phyloP scores from a whole-genome alignment of 371 early-diverging fungal species.

The Lichtheimia hyalospora region DNA sequence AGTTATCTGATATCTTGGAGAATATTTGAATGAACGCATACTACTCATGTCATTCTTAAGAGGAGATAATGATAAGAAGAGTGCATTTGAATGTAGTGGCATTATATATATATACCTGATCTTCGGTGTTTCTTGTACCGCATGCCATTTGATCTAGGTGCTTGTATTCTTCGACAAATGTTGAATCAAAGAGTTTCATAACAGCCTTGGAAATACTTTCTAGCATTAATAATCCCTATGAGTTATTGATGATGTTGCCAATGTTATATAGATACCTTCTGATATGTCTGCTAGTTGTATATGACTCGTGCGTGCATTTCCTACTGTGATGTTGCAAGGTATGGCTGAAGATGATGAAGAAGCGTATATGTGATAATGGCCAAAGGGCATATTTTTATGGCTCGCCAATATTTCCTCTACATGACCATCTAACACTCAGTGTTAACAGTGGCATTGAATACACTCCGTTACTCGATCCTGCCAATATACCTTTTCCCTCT shows the following conservation, averaged over 20 bases:
- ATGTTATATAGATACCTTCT: background rate
- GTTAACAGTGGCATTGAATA: background rate
- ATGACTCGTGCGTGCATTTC: slow-evolving; percentile 23
- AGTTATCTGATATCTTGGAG: slow-evolving; percentile 74
- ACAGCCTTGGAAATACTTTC: slow-evolving; percentile 10
- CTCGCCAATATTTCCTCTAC: slow-evolving; percentile 5
- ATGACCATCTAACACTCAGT: background rate
- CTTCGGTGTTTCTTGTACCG: slow-evolving; percentile 1
- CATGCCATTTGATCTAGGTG: slow-evolving; percentile 13
- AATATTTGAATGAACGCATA: slow-evolving; percentile 74
- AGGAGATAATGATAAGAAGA: background rate
- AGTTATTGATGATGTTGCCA: background rate
- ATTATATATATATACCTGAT: slow-evolving; percentile 11
- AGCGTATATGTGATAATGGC: slow-evolving; percentile 25
- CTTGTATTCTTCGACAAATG: slow-evolving; percentile 14
- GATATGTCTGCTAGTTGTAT: slow-evolving; percentile 10
- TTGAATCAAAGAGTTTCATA: slow-evolving; percentile 1
- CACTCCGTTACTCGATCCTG: too few relatives aligned
- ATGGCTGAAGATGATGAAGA: background rate
- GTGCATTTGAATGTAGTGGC: too few relatives aligned
- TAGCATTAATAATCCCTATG: background rate
- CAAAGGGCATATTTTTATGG: slow-evolving; percentile 18
- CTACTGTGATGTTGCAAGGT: slow-evolving; percentile 14
- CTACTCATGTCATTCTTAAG: slow-evolving; percentile 52
- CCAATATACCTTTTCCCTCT: background rate